Evolutionary conservation across 352 stramenopile species (phyloP), one percentile per base, ranked within the genome.

Genomic region (Phytophthora niederhauseri): DNA sequence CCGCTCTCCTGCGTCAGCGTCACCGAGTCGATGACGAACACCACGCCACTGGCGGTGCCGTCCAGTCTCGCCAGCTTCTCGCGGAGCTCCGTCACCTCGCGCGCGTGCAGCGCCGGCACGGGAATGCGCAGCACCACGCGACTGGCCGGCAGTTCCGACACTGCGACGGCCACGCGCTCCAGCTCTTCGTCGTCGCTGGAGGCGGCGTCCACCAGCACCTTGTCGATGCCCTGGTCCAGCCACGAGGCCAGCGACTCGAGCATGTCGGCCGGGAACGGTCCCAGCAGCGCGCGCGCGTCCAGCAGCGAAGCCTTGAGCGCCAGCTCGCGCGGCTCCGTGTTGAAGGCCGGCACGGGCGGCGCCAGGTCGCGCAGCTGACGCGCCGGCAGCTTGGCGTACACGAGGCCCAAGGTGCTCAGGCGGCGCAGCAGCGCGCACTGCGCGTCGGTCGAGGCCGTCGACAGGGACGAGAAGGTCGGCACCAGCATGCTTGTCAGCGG

Each of bases 121-220:
- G 81, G 72, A 24, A 95, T 64, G 28, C 82, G 77, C 45, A 93
- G 65, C 55, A 93, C 68, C 36, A 95, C 81, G 45, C 87, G 85
- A 48, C 61, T 74, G 34, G 73, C 68, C 22, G 89, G 85, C 9
- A 96, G 71, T 59, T 93, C 79, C 4, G 81, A 91, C 36, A 86
- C 77, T n/a, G 84, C 84, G 5, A 75, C 70, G 14, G 70, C 84
- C 14, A 91, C 72, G 22, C 68, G 73, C 68, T 86, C 75, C 24
- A 92, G 55, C 24, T 83, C 80, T 8, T 50, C 60, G 43, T 92
- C 81, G 24, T 89, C 73, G 26, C 53, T 80, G 12, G 74, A 82
- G 2, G 68, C 61, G 15, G 75, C 80, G 3, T 81, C 64, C 20
- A 95, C 74, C 22, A 95, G 65, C 53, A 89, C 81, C 45, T 86